Conservation (phyloP, 345 rosid species). For the Pugionium dolabratum region DNA sequence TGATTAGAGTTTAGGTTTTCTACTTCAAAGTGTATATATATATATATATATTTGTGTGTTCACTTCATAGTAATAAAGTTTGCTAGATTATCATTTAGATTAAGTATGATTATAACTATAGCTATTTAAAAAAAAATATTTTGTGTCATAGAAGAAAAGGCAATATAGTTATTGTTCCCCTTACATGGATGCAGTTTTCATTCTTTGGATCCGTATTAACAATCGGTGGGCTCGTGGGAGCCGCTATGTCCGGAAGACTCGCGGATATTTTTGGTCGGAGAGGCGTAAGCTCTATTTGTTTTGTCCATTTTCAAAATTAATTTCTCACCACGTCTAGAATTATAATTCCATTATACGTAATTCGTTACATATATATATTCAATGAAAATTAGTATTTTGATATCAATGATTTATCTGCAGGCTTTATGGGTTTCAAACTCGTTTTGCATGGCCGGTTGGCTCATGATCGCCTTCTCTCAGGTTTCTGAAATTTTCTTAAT, state of each 20-base stretch:
- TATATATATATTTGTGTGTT: no score
- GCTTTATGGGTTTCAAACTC: constrained; percentile 46
- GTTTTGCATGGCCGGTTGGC: constrained; percentile 53
- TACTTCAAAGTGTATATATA: background rate
- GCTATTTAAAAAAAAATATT: no score
- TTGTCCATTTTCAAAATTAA: background rate
- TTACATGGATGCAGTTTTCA: constrained; percentile 58
- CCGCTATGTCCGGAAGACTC: constrained; percentile 66
- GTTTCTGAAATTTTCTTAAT: constrained; percentile 29
- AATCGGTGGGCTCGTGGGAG: constrained; percentile 84
- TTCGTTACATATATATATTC: background rate
- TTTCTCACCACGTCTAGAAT: background rate
- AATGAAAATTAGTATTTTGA: no score
- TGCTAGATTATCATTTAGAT: background rate
- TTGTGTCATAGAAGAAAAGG: background rate
- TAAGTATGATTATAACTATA: background rate
- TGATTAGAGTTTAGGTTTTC: background rate
- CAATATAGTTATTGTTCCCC: background rate
- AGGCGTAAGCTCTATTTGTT: constrained; percentile 49
- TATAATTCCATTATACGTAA: background rate
- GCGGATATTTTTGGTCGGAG: constrained; percentile 74
- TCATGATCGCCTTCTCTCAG: constrained; percentile 52
- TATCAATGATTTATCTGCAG: constrained; percentile 23
- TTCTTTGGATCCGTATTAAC: constrained; percentile 79
- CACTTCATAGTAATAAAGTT: constrained; percentile 3